These are phyloP conservation scores for Symbiodinium pilosum DNA, from an alignment of 73 alveolate genomes.

Conservation along the genomic window DNA sequence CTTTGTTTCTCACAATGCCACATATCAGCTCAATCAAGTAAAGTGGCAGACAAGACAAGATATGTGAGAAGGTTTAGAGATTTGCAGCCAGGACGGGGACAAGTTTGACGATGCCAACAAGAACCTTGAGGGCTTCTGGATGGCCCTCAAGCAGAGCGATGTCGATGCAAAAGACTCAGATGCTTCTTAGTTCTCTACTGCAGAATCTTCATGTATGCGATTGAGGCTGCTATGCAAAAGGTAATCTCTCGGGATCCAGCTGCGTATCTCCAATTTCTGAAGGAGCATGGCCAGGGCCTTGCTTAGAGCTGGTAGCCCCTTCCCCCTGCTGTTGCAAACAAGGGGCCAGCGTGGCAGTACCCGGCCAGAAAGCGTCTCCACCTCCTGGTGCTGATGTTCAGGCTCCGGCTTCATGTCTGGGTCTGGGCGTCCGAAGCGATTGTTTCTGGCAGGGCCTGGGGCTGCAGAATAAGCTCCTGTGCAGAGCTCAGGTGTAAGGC, in stretches of 20 bases:
- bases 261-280: slow-evolving; percentile 49
- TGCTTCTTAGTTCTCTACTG: not conserved
- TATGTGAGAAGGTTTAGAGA: not conserved
- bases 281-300: slow-evolving; percentile 33
- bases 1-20: not conserved
- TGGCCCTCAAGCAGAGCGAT: slow-evolving; percentile 64
- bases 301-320: too few species aligned
- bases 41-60: not conserved
- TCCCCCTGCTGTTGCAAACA: too few species aligned
- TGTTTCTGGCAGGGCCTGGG: slow-evolving; percentile 68
- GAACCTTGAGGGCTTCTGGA: slow-evolving; percentile 55
- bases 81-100: slow-evolving; percentile 43
- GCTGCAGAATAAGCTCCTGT: slow-evolving; percentile 38
- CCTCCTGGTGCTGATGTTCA: slow-evolving; percentile 50
- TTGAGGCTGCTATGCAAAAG: slow-evolving; percentile 90
- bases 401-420: not conserved
- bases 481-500: slow-evolving; percentile 1
- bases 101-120: slow-evolving; percentile 85
- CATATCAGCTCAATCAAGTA: not conserved
- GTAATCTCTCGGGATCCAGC: slow-evolving; percentile 55
- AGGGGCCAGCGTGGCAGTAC: slow-evolving; percentile 77
- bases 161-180: slow-evolving; percentile 30
- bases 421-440: too few species aligned
- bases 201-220: not conserved
- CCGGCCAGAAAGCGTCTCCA: not conserved